phyloP scores from a whole-genome alignment of 805 yeast genomes.

The Yarrowia alimentaria region DNA sequence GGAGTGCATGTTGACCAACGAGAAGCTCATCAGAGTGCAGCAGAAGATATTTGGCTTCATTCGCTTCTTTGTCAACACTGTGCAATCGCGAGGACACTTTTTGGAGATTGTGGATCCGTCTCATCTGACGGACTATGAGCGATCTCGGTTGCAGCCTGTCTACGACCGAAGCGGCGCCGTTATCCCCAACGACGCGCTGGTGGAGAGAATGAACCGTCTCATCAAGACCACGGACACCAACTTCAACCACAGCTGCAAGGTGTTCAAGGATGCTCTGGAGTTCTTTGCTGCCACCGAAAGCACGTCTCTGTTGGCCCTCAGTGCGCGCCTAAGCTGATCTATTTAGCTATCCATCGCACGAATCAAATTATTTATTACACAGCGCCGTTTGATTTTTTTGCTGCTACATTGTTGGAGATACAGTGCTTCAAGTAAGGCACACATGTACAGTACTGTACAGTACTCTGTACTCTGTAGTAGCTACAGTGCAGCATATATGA shows the following conservation, averaged over 20 bases:
- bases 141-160: constrained; percentile 28
- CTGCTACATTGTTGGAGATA: no score
- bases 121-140: constrained; percentile 29
- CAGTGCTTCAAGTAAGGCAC: no score
- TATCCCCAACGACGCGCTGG: constrained; percentile 33
- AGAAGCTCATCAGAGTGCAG: constrained; percentile 48
- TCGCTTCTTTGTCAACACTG: constrained; percentile 36
- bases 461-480: no score
- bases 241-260: constrained; percentile 46
- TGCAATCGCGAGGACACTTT: constrained; percentile 32
- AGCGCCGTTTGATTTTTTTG: no score
- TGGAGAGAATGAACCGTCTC: constrained; percentile 35
- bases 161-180: constrained; percentile 33
- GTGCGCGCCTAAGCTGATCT: constrained; percentile 41
- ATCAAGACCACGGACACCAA: constrained; percentile 39
- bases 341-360: neutral
- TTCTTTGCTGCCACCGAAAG: constrained; percentile 48
- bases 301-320: constrained; percentile 44
- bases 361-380: constrained; percentile 10
- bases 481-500: no score
- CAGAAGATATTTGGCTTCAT: constrained; percentile 46
- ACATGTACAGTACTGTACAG: no score
- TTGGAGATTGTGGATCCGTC: constrained; percentile 37
- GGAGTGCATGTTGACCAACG: constrained; percentile 65
- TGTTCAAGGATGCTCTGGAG: constrained; percentile 45